These are phyloP conservation scores for Sequoia sempervirens DNA, from an alignment of 75 land plant genomes.

Conservation along the genomic window DNA sequence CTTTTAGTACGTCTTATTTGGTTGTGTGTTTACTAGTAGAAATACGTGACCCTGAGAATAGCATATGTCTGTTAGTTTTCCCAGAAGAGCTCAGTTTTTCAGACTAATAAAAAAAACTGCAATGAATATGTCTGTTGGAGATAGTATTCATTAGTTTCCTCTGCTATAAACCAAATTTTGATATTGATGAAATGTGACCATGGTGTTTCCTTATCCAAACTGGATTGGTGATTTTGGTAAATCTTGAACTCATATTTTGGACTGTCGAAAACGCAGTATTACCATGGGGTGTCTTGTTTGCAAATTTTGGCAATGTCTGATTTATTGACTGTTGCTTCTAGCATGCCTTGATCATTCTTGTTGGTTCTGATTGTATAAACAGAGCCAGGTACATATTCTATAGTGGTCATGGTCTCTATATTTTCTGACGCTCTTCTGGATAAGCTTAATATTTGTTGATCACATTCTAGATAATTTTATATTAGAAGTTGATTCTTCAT, in stretches of 20 bases:
- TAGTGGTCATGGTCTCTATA: background rate
- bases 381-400: background rate
- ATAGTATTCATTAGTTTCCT: background rate
- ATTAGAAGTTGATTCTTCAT: background rate
- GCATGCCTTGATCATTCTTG: background rate
- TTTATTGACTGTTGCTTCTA: background rate
- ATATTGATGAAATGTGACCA: background rate
- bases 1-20: background rate
- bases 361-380: background rate
- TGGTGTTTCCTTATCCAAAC: background rate
- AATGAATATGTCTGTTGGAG: background rate
- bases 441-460: background rate
- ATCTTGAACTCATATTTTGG: background rate
- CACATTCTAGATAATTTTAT: background rate
- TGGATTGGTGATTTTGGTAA: background rate
- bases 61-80: background rate
- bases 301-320: background rate
- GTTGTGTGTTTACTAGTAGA: background rate
- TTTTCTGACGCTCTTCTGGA: background rate
- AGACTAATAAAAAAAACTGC: background rate
- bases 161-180: background rate
- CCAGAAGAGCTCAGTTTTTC: background rate
- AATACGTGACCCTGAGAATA: background rate
- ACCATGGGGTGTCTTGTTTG: background rate
- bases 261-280: background rate